Base-by-base conservation (phyloP, 2,329 filamentous ascomycete species). In the Sporothrix phasma region DNA sequence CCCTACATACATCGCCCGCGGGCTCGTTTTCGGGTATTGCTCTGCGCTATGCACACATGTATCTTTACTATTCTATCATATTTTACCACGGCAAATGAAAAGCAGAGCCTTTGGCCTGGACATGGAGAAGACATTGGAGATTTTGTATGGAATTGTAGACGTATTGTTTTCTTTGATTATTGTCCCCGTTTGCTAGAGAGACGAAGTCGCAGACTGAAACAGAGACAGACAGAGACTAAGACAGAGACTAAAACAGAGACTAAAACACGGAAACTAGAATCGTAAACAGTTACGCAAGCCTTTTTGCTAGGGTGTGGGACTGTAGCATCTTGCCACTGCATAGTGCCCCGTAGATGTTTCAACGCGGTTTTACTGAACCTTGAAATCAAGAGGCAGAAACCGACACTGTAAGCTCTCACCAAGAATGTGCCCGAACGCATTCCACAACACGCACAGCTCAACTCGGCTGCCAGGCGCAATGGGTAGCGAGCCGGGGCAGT, bases 401-500 rank as follows among this genome's bases (percentile, higher is more conserved):
- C 13, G 8, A 37, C 2, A 7, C 24, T 41, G 13, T 19, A 29
- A 22, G 26, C 17, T 43, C 29, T 37, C n/a, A 24, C 17, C 17
- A 5, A 13, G 43, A 43, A 29, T 29, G 11, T 22, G 37, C 54
- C n/a, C 37, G n/a, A 43, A 43, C 15, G 2, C 24, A 60, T 3
- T 56, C 19, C 17, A 31, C 15, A 17, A 54, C 49, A 56, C 3
- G n/a, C 11, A 22, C 51, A 24, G 51, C 17, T 39, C 3, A 74
- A 68, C 0, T 70, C 63, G 0, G 66, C 65, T 13, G 75, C 73
- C 17, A 76, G 66, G 15, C 66, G 67, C 8, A 73, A 63, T 0
- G 76, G 62, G 62, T 78, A 78, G 2, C 72, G 69, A 3, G 69
- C 69, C 0, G 75, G 74, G 10, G 75, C 73, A 65, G 76, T 76